Base-by-base conservation (phyloP, 306 rosid species). In the Coriaria nepalensis region DNA sequence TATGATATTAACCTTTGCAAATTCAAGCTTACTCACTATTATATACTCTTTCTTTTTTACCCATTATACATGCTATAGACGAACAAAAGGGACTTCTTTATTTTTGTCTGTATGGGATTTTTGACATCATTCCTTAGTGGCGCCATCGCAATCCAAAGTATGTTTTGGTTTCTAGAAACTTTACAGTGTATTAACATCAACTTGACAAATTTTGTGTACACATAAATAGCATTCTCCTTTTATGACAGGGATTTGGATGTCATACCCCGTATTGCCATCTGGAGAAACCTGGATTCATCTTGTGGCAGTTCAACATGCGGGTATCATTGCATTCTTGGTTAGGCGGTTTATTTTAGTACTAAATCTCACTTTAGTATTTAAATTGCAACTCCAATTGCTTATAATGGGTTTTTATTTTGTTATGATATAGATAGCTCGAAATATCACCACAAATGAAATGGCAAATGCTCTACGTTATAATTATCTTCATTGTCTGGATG, bases 41-140 rank as follows among this genome's bases (percentile, higher is more conserved):
- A 55, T 45, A 39, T 29, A 53, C 44, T 55, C 8, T 59, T 45
- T 40, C 9, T n/a, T 71, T 55, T 41, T 20, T 38, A 43, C 11
- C 62, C 10, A 59, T 55, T 48, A 59, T 78, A 45, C 52, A 38
- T 74, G 59, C 77, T 77, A 87, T 95, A 84, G 97, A 75, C 76
- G 74, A 90, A 90, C 75, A 90, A 84, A 51, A 66, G 94, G 72
- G 92, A 90, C 58, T 90, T 90, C 73, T 77, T 90, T 62, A 68
- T 81, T 55, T 66, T 90, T 9, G 37, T 90, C 66, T 84, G 93
- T 73, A 1, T 84, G 69, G 87, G 66, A 67, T 66, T 82, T 62
- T 35, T 53, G 69, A 52, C 95, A 13, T 72, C 97, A 14, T 33
- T 62, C 42, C 6, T 75, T 45, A 4, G 74, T 60, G 78, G 52